These are phyloP conservation scores for Pistacia vera DNA, from an alignment of 345 rosid genomes.

Conservation along the genomic window DNA sequence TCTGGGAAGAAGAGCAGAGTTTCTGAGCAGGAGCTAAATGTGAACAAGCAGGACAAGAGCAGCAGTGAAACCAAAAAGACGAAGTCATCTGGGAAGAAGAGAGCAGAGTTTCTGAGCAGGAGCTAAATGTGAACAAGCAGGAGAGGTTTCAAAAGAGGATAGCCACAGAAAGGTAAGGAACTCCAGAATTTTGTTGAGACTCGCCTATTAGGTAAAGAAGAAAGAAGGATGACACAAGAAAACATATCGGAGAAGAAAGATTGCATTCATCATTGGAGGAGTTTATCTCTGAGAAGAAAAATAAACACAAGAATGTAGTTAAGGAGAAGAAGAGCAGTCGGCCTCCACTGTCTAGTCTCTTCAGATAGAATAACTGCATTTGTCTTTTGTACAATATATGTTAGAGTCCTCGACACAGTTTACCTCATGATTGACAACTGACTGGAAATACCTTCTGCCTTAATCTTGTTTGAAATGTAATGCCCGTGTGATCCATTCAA, in stretches of 20 bases:
- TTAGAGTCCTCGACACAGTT: too few species aligned
- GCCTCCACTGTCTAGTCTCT: background rate
- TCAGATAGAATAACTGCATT: too few species aligned
- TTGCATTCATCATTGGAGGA: background rate
- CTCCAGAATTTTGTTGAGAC: background rate
- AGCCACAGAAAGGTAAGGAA: slow-evolving; percentile 8
- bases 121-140: too few species aligned
- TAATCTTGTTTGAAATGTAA: too few species aligned
- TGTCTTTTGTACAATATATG: too few species aligned
- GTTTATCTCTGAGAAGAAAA: slow-evolving; percentile 20
- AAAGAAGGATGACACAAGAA: slow-evolving; percentile 1
- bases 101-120: too few species aligned
- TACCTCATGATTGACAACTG: too few species aligned
- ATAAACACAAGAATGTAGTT: slow-evolving; percentile 17
- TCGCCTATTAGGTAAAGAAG: background rate
- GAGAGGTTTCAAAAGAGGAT: too few species aligned
- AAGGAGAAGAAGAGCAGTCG: slow-evolving; percentile 13
- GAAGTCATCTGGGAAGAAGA: too few species aligned
- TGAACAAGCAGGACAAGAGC: background rate
- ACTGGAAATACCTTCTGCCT: too few species aligned
- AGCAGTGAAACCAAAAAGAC: too few species aligned
- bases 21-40: background rate
- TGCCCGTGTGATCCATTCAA: too few species aligned
- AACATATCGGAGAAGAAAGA: slow-evolving; percentile 10
- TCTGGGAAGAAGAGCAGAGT: slow-evolving; percentile 4